Percentiles rank a stretch among this genome's conserved stretches.
phyloP scores from a whole-genome alignment of 2,329 filamentous ascomycete species.

The Macroventuria anomochaeta region DNA sequence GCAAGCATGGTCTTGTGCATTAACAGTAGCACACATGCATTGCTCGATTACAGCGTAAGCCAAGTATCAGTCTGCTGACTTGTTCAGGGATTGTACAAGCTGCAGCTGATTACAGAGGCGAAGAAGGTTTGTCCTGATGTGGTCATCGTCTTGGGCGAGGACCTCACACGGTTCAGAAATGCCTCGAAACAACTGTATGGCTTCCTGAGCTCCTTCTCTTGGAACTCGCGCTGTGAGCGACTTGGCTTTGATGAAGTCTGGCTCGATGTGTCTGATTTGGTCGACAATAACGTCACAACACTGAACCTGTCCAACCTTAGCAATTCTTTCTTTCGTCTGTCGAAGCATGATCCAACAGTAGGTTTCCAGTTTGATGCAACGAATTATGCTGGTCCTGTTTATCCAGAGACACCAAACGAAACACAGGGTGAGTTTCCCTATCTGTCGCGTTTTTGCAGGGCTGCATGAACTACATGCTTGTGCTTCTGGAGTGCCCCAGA shows the following conservation, averaged over 20 bases:
- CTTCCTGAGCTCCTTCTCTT: constrained; percentile 75
- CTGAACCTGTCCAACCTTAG: constrained; percentile 70
- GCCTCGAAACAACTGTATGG: constrained; percentile 80
- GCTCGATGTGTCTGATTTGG: constrained; percentile 83
- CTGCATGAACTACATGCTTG: constrained; percentile 6
- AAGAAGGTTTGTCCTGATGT: constrained; percentile 81
- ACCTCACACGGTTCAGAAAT: constrained; percentile 74
- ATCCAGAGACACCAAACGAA: constrained; percentile 47
- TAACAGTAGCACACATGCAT: background rate
- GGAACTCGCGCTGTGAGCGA: constrained; percentile 78
- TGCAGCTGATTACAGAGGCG: constrained; percentile 85
- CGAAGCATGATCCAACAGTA: constrained; percentile 72
- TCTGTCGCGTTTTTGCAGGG: background rate
- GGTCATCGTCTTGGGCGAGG: constrained; percentile 83
- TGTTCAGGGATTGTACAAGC: constrained; percentile 68
- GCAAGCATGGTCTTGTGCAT: constrained; percentile 4
- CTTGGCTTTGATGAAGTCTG: constrained; percentile 92
- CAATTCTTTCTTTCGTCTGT: constrained; percentile 81
- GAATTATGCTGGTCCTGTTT: constrained; percentile 68
- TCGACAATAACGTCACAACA: constrained; percentile 78
- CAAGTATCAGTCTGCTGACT: constrained; percentile 32
- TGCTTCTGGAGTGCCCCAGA: constrained; percentile 7
- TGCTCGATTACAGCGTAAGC: background rate
- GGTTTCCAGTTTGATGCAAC: constrained; percentile 83
- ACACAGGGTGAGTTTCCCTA: constrained; percentile 29